phyloP scores from a whole-genome alignment of 2,329 filamentous ascomycete genomes.

The Helminthosporium solani region DNA sequence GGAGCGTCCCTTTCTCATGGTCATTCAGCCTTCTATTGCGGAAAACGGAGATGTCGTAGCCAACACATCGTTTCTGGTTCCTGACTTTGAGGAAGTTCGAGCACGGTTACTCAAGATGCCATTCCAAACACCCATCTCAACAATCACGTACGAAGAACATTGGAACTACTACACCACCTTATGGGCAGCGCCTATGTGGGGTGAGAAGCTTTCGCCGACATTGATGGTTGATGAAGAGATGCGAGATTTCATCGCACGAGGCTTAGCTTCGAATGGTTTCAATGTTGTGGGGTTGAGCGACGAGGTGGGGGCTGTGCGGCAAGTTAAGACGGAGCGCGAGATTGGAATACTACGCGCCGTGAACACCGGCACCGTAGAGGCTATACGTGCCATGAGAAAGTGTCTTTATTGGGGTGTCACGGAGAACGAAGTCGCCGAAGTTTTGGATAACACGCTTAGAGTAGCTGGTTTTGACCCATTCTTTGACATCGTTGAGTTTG shows the following conservation, averaged over 20 bases:
- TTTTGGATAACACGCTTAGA: slow-evolving; percentile 57
- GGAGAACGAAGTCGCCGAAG: slow-evolving; percentile 58
- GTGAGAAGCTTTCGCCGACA: slow-evolving; percentile 35
- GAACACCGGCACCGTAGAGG: slow-evolving; percentile 64
- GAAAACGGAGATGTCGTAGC: slow-evolving; percentile 49
- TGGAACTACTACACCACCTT: slow-evolving; percentile 64
- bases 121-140: slow-evolving; percentile 51
- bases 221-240: slow-evolving; percentile 68
- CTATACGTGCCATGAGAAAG: slow-evolving; percentile 58
- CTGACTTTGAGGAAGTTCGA: slow-evolving; percentile 62
- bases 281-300: slow-evolving; percentile 56
- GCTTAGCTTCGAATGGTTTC: slow-evolving; percentile 56
- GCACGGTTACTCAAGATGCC: slow-evolving; percentile 62
- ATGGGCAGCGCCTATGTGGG: slow-evolving; percentile 40
- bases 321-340: slow-evolving; percentile 59
- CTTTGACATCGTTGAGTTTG: slow-evolving; percentile 66
- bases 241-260: slow-evolving; percentile 62
- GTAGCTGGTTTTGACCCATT: slow-evolving; percentile 59
- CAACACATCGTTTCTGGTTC: slow-evolving; percentile 60
- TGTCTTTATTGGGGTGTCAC: slow-evolving; percentile 59
- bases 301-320: slow-evolving; percentile 59
- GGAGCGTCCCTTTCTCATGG: slow-evolving; percentile 63
- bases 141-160: slow-evolving; percentile 64
- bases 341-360: slow-evolving; percentile 61
- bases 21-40: slow-evolving; percentile 53